Conservation (phyloP, 306 rosid genomes). For the Begonia fuchsioides region DNA sequence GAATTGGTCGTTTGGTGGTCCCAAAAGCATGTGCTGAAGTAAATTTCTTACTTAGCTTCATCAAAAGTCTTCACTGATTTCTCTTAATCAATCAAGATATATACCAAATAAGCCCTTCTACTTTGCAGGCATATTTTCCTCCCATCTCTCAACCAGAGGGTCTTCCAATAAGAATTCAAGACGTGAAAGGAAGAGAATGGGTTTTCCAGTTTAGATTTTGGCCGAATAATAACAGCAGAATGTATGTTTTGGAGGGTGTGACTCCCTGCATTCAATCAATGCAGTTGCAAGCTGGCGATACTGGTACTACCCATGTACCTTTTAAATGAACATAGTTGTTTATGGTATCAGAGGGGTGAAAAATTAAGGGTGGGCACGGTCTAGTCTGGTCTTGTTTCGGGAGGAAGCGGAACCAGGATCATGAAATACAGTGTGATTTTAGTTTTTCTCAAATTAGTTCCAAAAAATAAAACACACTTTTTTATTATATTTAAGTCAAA, state of each 20-base stretch:
- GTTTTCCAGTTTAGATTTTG: slow-evolving; percentile 97
- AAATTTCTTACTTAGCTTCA: slow-evolving; percentile 9
- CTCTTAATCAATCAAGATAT: no score
- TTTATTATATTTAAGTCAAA: no score
- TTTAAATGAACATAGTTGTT: background rate
- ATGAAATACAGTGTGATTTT: no score
- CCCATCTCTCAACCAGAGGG: slow-evolving; percentile 99
- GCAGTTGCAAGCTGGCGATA: slow-evolving; percentile 99
- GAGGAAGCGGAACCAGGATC: no score
- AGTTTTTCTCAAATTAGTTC: no score
- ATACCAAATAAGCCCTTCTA: slow-evolving; percentile 5
- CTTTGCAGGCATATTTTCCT: slow-evolving; percentile 88
- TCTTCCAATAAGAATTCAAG: slow-evolving; percentile 93
- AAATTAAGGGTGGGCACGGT: no score
- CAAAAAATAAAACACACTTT: no score
- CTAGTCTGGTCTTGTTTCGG: no score
- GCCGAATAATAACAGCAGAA: slow-evolving; percentile 99
- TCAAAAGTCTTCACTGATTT: background rate
- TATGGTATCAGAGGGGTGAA: no score
- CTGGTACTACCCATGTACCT: slow-evolving; percentile 40
- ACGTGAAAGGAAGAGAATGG: slow-evolving; percentile 97
- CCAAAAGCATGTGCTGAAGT: slow-evolving; percentile 99
- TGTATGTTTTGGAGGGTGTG: slow-evolving; percentile 98
- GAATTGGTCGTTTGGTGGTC: slow-evolving; percentile 94
- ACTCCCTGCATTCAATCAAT: slow-evolving; percentile 98